Evolutionary conservation across 768 basidiomycete genomes (phyloP).

Genomic region (Amanita polypyramis): DNA sequence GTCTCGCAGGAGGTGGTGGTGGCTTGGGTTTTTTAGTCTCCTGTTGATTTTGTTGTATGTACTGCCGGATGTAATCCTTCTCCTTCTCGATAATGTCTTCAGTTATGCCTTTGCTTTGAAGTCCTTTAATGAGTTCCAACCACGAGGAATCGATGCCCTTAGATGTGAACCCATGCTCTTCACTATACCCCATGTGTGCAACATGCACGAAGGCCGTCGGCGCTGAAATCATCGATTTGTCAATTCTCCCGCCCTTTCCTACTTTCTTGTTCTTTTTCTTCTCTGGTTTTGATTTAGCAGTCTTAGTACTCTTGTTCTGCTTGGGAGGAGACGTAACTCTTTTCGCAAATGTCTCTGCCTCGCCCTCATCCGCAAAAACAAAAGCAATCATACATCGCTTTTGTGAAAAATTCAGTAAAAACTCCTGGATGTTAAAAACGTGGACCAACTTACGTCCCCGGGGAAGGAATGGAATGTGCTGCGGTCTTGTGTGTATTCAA

Average conservation of each 20-base stretch:
- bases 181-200: conserved; percentile 92
- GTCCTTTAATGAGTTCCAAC: conserved; percentile 57
- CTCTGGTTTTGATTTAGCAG: conserved; percentile 34
- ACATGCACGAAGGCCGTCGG: conserved; percentile 82
- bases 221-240: conserved; percentile 87
- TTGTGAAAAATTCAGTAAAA: conserved; percentile 5
- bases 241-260: conserved; percentile 66
- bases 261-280: conserved; percentile 55
- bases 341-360: conserved; percentile 80
- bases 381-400: conserved; percentile 89
- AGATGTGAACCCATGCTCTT: conserved; percentile 78
- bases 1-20: conserved; percentile 44
- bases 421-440: background rate
- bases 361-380: conserved; percentile 79
- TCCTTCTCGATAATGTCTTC: conserved; percentile 63
- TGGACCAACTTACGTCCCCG: conserved; percentile 66
- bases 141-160: conserved; percentile 87
- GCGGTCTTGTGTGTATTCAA: conserved; percentile 76
- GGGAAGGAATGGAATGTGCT: conserved; percentile 89
- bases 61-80: conserved; percentile 78
- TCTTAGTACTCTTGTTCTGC: conserved; percentile 47
- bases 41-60: conserved; percentile 33
- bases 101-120: conserved; percentile 57
- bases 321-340: conserved; percentile 42
- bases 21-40: conserved; percentile 35